Percentiles rank a stretch among this genome's conserved stretches.
Evolutionary conservation across 441 rosid species (phyloP).

Genomic region (Jatropha multifida): DNA sequence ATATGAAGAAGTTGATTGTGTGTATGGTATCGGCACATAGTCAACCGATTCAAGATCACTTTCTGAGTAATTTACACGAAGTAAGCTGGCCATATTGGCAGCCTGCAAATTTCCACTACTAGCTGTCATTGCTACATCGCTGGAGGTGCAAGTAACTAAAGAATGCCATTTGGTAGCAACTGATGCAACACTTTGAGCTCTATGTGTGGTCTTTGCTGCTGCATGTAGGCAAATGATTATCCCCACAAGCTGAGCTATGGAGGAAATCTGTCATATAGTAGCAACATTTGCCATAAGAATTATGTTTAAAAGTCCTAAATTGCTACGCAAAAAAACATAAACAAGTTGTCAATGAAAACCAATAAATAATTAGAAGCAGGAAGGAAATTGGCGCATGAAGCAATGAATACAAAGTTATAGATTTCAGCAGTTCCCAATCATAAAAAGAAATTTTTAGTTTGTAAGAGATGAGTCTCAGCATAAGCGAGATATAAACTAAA

Average conservation of each 20-base stretch:
- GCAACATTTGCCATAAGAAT: not conserved
- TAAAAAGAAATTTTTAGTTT: not conserved
- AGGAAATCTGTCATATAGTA: constrained; percentile 39
- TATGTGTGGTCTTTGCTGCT: constrained; percentile 45
- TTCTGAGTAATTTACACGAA: constrained; percentile 37
- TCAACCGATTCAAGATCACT: constrained; percentile 52
- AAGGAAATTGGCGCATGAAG: not conserved
- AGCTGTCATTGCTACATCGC: constrained; percentile 17
- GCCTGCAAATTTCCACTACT: constrained; percentile 25
- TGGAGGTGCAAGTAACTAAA: constrained; percentile 34
- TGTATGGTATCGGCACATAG: constrained; percentile 28
- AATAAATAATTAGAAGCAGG: not conserved
- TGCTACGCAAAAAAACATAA: too few species aligned
- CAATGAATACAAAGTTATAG: not conserved
- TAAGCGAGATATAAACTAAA: too few species aligned
- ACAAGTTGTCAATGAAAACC: not conserved
- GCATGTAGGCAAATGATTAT: constrained; percentile 50
- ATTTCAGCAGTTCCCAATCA: not conserved
- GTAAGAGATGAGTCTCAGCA: not conserved
- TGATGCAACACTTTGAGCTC: constrained; percentile 47
- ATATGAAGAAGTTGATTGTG: constrained; percentile 37
- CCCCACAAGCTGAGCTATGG: constrained; percentile 48
- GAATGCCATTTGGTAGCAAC: constrained; percentile 58
- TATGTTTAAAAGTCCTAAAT: not conserved
- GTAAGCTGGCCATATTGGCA: not conserved